Evolutionary conservation across 768 basidiomycete genomes (phyloP), one percentile per base, ranked within the genome.

Genomic region (Mycena haematopus): DNA sequence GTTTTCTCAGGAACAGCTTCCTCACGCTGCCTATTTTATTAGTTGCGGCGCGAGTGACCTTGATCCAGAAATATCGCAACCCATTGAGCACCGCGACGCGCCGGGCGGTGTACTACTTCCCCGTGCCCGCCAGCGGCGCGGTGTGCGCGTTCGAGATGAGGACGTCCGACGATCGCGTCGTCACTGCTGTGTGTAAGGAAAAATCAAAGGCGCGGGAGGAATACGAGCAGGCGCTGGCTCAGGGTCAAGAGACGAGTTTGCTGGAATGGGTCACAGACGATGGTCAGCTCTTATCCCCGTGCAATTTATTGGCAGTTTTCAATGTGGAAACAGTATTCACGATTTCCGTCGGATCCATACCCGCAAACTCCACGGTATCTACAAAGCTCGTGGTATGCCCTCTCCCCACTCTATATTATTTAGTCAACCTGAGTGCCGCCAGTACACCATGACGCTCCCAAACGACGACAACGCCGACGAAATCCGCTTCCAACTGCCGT

Each of bases 341-440:
- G 0, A 83, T 87, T 38, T 87, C 86, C 3, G 67, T 87, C 5
- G 86, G 86, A 11, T 80, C 82, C 0, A 78, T 87, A 53, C 82
- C 82, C 31, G 73, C 81, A 0, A 62, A 65, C 2, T 65, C 78
- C 44, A 79, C 70, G 1, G 79, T 86, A 4, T 73, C 72, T 25
- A 77, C 78, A 0, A 73, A 71, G 35, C 25, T 86, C 35, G 80
- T 79, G 46, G 85, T 86, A 66, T 56, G 80, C 68, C 51, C 35
- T 35, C 22, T 49, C 15, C 54, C 27, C 54, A n/a, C 17, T 55
- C 22, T 50, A 19, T 11, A 53, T 27, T 14, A 35, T 22, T 27
- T 21, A 62, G 56, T 46, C 8, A 65, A 31, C 27, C 42, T 55
- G 21, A 38, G 27, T 44, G 9, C 49, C 63, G 10, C 1, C 65